Percentiles rank a stretch among this genome's conserved stretches.
phyloP scores from a whole-genome alignment of 73 alveolate genomes.

The Paramecium sonneborni region DNA sequence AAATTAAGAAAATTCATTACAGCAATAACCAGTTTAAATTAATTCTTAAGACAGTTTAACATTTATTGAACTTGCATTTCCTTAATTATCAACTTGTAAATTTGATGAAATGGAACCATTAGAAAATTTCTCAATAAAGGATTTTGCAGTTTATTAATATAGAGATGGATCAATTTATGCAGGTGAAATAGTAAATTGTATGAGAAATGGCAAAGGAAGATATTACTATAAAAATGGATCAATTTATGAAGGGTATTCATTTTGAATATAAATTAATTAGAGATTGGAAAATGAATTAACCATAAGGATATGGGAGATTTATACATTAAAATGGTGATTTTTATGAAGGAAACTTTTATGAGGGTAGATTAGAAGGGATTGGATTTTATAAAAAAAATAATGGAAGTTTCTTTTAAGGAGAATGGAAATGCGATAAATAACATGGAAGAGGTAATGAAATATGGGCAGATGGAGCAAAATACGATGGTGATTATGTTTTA shows the following conservation, averaged over 20 bases:
- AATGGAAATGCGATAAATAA: conserved; percentile 5
- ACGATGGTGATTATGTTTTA: conserved; percentile 12
- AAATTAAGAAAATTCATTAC: background rate
- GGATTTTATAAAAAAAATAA: conserved; percentile 27
- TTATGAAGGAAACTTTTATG: background rate
- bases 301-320: conserved; percentile 44
- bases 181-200: background rate
- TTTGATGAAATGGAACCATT: conserved; percentile 55
- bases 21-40: background rate
- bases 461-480: conserved; percentile 47
- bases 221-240: conserved; percentile 31
- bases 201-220: conserved; percentile 14
- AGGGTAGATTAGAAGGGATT: background rate
- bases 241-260: conserved; percentile 47
- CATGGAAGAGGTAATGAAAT: conserved; percentile 21
- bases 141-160: conserved; percentile 2
- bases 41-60: conserved; percentile 14
- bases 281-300: conserved; percentile 4
- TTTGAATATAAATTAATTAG: background rate
- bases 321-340: conserved; percentile 42
- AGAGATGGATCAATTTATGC: conserved; percentile 32
- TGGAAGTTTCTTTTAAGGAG: background rate
- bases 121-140: background rate
- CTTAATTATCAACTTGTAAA: background rate
- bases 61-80: background rate